A percentile compares a stretch with the other conserved stretches of the same genome.
These are phyloP conservation scores for Beta vulgaris DNA, from an alignment of 148 eudicot species.

Conservation along the genomic window DNA sequence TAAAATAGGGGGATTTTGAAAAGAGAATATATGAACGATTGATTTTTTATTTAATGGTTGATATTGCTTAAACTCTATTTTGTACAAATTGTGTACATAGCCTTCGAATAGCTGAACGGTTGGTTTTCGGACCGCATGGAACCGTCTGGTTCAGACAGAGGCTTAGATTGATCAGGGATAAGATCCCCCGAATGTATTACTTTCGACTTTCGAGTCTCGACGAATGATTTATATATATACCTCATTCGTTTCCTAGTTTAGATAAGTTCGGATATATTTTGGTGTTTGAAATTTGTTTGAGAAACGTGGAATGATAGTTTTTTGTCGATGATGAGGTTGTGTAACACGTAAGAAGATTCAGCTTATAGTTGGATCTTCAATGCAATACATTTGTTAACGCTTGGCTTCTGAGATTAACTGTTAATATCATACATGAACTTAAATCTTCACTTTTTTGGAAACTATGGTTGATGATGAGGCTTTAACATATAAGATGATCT, in stretches of 20 bases:
- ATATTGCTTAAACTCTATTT: no score
- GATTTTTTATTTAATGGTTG: no score
- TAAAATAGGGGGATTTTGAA: no score
- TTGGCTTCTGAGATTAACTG: no score
- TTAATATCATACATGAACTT: no score
- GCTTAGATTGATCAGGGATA: constrained; percentile 20
- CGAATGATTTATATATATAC: constrained; percentile 13
- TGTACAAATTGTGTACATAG: not conserved
- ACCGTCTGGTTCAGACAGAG: constrained; percentile 41
- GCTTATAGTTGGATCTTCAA: no score
- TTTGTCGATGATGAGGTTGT: no score
- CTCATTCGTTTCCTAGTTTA: constrained; percentile 26
- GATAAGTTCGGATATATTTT: constrained; percentile 25
- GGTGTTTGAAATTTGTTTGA: constrained; percentile 25
- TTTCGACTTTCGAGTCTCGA: constrained; percentile 34
- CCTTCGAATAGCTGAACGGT: constrained; percentile 36
- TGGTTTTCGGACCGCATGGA: not conserved
- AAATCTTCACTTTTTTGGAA: not conserved
- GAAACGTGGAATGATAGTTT: no score
- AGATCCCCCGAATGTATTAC: not conserved
- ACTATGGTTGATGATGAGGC: constrained; percentile 42
- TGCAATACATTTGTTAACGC: no score
- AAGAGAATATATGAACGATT: no score
- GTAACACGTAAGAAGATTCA: no score
- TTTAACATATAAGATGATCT: constrained; percentile 60